Evolutionary conservation across 2,329 filamentous ascomycete genomes (phyloP), one percentile per base, ranked within the genome.

Genomic region (Aureobasidium sp.): DNA sequence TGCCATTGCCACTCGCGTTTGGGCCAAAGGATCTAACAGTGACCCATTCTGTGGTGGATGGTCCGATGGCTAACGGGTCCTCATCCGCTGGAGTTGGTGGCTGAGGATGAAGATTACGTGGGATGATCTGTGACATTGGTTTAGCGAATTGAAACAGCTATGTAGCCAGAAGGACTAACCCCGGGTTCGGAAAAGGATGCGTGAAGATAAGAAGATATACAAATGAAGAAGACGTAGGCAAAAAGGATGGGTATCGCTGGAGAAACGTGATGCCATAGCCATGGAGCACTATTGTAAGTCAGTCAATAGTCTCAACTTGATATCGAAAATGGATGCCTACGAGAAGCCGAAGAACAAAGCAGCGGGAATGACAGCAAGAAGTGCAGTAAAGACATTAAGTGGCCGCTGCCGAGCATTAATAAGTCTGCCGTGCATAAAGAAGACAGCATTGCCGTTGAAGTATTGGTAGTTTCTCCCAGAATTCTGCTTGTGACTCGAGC

Each of bases 111-210:
- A 97, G 78, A 72, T 97, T 96, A 66, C 94, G 88, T 20, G 94
- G 94, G 39, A 97, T 80, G 65, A 97, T 96, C 91, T 95, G 67
- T n/a, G 53, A 8, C 13, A 7, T n/a, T 10, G 26, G 9, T 23
- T 61, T 26, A 64, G 46, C 27, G 57, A 52, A 58, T 47, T 20
- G 13, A 12, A 50, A 34, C 32, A 34, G 10, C 42, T n/a, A 34
- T 41, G 17, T 61, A 20, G 39, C 50, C 36, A 9, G 37, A 23
- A 26, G 64, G 39, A 83, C 90, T 82, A 83, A 96, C 91, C 62
- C 94, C 94, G 34, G 94, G 93, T 75, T 99, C 93, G 48, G 93
- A 89, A 59, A 89, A 83, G 2, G 94, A 97, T 4, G 93, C 94
- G 76, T 97, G 93, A 61, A 97, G 71, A 71, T 97, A 99, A 3